These are phyloP conservation scores for Cryptococcus maquisensis DNA, from an alignment of 1,284 basidiomycete species.

Conservation along the genomic window DNA sequence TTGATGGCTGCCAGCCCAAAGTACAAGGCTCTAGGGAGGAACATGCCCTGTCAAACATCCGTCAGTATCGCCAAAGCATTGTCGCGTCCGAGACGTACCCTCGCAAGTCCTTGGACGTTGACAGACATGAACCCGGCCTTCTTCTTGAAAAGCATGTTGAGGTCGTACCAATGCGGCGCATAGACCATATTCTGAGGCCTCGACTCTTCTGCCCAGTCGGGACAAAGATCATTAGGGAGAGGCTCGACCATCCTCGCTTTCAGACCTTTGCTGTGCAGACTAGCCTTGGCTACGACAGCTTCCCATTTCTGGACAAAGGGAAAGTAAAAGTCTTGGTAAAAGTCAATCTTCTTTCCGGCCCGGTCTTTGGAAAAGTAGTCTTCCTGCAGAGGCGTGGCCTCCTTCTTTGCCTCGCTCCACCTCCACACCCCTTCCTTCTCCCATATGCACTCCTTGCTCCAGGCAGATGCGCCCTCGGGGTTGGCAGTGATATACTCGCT, in stretches of 20 bases:
- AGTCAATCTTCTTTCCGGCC: slow-evolving; percentile 66
- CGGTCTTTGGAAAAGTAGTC: slow-evolving; percentile 76
- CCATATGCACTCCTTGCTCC: slow-evolving; percentile 77
- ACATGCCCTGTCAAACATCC: slow-evolving; percentile 64
- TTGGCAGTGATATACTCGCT: slow-evolving; percentile 50
- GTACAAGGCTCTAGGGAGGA: slow-evolving; percentile 70
- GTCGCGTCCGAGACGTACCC: slow-evolving; percentile 54
- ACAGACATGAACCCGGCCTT: slow-evolving; percentile 74
- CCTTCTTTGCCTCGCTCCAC: slow-evolving; percentile 67
- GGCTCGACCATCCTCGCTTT: slow-evolving; percentile 70
- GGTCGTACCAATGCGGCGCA: slow-evolving; percentile 92
- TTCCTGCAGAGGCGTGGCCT: slow-evolving; percentile 73
- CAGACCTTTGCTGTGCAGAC: slow-evolving; percentile 41
- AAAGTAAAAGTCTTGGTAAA: slow-evolving; percentile 80
- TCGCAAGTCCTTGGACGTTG: slow-evolving; percentile 81
- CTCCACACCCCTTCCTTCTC: slow-evolving; percentile 90
- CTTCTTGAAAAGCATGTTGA: slow-evolving; percentile 78
- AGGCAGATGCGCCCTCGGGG: slow-evolving; percentile 57
- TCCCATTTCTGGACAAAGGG: slow-evolving; percentile 75
- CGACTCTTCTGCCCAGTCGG: slow-evolving; percentile 63
- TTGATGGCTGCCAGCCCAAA: slow-evolving; percentile 76
- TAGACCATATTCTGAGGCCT: slow-evolving; percentile 73
- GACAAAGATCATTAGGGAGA: slow-evolving; percentile 90
- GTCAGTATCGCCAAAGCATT: neutral
- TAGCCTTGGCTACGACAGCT: slow-evolving; percentile 53